phyloP scores from a whole-genome alignment of 768 basidiomycete genomes.

The Cyathus striatus region DNA sequence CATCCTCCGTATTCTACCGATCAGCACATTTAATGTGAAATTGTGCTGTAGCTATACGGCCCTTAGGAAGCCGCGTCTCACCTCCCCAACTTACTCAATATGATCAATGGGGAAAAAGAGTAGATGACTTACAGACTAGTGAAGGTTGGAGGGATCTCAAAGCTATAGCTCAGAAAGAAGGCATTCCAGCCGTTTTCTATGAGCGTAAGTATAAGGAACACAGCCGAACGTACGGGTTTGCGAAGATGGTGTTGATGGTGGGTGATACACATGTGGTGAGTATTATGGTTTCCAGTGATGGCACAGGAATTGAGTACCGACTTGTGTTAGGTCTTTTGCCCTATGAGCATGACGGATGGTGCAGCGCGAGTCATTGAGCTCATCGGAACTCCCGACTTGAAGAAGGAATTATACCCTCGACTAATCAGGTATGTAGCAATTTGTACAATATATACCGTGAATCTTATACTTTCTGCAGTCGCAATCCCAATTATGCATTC shows the following conservation, averaged over 20 bases:
- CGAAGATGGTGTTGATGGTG: conserved; percentile 55
- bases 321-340: conserved; percentile 53
- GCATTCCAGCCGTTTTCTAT: conserved; percentile 62
- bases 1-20: not conserved
- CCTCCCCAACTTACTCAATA: conserved; percentile 63
- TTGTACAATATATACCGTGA: not conserved
- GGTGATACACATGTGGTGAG: conserved; percentile 62
- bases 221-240: conserved; percentile 61
- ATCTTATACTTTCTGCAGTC: conserved; percentile 29
- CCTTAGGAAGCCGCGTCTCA: conserved; percentile 38
- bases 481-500: conserved; percentile 55
- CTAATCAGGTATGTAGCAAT: conserved; percentile 48
- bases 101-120: conserved; percentile 65
- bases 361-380: conserved; percentile 70
- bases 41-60: conserved; percentile 42
- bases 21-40: no score
- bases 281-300: conserved; percentile 1
- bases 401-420: conserved; percentile 49
- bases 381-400: conserved; percentile 54
- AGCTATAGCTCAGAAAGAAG: conserved; percentile 55
- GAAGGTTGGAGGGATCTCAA: conserved; percentile 73
- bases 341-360: conserved; percentile 78
- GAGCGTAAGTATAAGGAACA: conserved; percentile 56
- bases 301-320: not conserved
- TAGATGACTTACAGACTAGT: conserved; percentile 64